These are phyloP conservation scores for Hyaloscypha hepaticicola DNA, from an alignment of 495 filamentous ascomycete species.

Conservation along the genomic window DNA sequence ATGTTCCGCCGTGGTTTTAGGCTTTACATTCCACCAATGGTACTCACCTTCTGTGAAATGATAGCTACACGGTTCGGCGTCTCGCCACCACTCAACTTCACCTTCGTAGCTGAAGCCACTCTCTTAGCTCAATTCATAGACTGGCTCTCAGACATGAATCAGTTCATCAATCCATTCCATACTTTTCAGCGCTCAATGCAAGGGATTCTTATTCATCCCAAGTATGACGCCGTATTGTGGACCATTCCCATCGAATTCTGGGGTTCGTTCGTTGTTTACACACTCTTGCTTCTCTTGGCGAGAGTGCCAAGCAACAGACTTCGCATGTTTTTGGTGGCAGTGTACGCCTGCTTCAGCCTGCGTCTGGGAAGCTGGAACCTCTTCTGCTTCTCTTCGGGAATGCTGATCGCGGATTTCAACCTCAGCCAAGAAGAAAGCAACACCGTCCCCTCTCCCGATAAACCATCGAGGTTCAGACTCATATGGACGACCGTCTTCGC, in stretches of 20 bases:
- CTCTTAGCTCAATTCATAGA: neutral
- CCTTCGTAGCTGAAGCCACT: neutral
- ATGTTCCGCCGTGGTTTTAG: constrained; percentile 1
- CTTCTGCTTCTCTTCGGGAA: constrained; percentile 16
- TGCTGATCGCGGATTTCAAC: constrained; percentile 16
- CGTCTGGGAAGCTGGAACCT: constrained; percentile 12
- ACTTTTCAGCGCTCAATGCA: neutral
- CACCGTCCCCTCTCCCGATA: neutral
- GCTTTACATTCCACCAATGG: neutral
- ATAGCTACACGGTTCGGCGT: constrained; percentile 35
- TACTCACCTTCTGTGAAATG: constrained; percentile 3
- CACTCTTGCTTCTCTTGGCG: constrained; percentile 4
- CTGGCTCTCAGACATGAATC: neutral
- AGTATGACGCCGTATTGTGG: constrained; percentile 1
- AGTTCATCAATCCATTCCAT: neutral
- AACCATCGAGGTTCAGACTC: constrained; percentile 2
- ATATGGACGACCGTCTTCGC: constrained; percentile 13
- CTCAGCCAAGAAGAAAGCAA: constrained; percentile 9
- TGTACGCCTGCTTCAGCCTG: constrained; percentile 8
- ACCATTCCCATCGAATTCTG: constrained; percentile 15
- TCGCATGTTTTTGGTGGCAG: constrained; percentile 8
- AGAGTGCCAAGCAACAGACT: constrained; percentile 1
- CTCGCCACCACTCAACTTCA: neutral
- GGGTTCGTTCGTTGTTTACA: constrained; percentile 11
- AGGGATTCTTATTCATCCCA: neutral